phyloP scores from a whole-genome alignment of 2,329 filamentous ascomycete species.

The Fusarium pseudocircinatum region DNA sequence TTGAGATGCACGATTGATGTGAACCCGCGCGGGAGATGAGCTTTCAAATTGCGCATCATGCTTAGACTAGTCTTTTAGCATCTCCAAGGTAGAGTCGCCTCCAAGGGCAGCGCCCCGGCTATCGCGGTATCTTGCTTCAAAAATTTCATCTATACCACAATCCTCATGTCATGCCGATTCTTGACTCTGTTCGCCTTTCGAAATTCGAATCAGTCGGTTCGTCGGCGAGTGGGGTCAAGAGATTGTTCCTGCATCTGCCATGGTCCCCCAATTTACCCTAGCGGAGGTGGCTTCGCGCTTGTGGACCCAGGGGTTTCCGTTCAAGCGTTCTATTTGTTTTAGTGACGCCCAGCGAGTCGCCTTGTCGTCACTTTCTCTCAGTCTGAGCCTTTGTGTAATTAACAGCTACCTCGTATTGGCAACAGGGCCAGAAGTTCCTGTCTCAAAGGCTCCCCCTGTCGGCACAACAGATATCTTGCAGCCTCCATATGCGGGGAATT shows the following conservation, averaged over 20 bases:
- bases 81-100: background rate
- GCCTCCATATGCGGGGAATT: conserved; percentile 23
- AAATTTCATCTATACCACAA: conserved; percentile 2
- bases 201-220: conserved; percentile 37
- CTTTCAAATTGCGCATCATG: conserved; percentile 15
- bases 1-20: conserved; percentile 9
- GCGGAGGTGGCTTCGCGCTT: conserved; percentile 34
- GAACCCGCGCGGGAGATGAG: conserved; percentile 36
- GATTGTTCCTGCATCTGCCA: conserved; percentile 49
- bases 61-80: background rate
- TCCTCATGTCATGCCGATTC: conserved; percentile 7
- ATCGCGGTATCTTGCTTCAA: background rate
- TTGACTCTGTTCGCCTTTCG: conserved; percentile 1
- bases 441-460: background rate
- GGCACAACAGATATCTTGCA: conserved; percentile 3
- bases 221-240: conserved; percentile 41
- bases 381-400: conserved; percentile 5
- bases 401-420: background rate
- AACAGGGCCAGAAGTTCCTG: background rate
- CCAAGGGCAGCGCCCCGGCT: background rate
- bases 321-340: conserved; percentile 18
- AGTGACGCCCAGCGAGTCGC: conserved; percentile 8
- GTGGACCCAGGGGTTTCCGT: conserved; percentile 5
- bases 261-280: conserved; percentile 36
- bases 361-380: conserved; percentile 10